Base-by-base conservation (phyloP, 108 stramenopile species). In the Nannochloropsis salina region DNA sequence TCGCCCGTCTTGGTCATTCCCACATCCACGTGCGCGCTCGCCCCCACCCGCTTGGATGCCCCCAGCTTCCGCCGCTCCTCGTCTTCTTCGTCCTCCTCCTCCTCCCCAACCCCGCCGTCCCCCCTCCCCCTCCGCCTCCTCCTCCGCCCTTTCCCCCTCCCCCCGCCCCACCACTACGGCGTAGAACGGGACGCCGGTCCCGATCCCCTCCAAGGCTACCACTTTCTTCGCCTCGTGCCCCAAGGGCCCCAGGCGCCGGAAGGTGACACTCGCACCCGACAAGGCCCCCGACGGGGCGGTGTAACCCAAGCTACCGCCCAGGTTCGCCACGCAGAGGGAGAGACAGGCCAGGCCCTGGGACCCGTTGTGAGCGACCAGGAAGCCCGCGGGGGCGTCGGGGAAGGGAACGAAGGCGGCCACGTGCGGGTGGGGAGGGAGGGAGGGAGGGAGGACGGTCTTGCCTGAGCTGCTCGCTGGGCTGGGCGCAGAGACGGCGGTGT, bases 161-260 rank as follows among this genome's bases (percentile, higher is more conserved):
- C 47, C 47, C 47, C 47, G 10, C 15, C 47, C 47, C 47, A 51
- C 47, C 47, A 51, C 47, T 0, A 51, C 47, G 10, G 47, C 47
- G 15, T 51, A 51, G 47, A 12, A 51, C 0, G 47, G 47, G 15
- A 51, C 47, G 47, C 10, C 12, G 47, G 47, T 51, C 20, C 20
- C 20, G 61, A 74, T 15, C 15, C 61, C 61, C n/a, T 74, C 61
- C 15, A 74, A n/a, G 20, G 61, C 61, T 1, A 74, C 61, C 15
- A 74, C n/a, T 74, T 74, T 74, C 6, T 74, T 74, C 20, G 61
- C 61, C n/a, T 74, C 61, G n/a, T 74, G 61, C n/a, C 61, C 61
- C 61, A 74, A 74, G 61, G 61, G 61, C 15, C 61, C 61, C 3
- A 74, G 61, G 3, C 61, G 61, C 15, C 61, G 61, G 61, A 74